Conservation (phyloP, 1,139 yeast genomes). For the Magnusiomyces starmeri region DNA sequence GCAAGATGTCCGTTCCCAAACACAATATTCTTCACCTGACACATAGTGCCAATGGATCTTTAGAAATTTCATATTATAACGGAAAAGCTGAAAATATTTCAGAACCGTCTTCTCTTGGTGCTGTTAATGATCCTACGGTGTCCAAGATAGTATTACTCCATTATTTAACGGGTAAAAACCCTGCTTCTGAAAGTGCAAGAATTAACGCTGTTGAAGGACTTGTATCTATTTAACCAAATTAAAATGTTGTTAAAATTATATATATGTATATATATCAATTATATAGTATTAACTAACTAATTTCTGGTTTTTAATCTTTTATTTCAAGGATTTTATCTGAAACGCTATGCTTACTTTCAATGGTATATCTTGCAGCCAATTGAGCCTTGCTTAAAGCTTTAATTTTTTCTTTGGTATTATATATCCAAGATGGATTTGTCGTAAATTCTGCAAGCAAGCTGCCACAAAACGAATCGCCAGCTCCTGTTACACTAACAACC, state of each 20-base stretch:
- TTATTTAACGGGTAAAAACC: constrained; percentile 54
- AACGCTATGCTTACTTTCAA: constrained; percentile 35
- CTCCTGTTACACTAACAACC: constrained; percentile 53
- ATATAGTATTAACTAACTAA: background rate
- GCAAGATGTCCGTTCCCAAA: constrained; percentile 43
- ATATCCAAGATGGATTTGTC: constrained; percentile 27
- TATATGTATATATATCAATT: background rate
- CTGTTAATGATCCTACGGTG: constrained; percentile 38
- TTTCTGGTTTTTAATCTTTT: constrained; percentile 7
- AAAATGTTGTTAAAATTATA: background rate
- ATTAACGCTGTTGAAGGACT: constrained; percentile 27
- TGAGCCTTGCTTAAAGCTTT: constrained; percentile 42
- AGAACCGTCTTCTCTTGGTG: constrained; percentile 36
- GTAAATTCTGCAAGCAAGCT: constrained; percentile 38
- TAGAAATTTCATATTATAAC: constrained; percentile 40
- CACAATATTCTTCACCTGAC: constrained; percentile 51
- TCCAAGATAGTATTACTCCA: constrained; percentile 50
- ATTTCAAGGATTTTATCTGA: constrained; percentile 17
- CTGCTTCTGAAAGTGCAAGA: constrained; percentile 43
- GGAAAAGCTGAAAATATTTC: constrained; percentile 27
- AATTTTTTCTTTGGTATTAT: constrained; percentile 26
- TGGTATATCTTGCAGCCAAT: constrained; percentile 46
- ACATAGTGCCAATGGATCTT: constrained; percentile 40
- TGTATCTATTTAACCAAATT: constrained; percentile 5
- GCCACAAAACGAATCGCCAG: constrained; percentile 62